A percentile compares a stretch with the other conserved stretches of the same genome.
phyloP scores from a whole-genome alignment of 805 yeast species.

The Priceomyces haplophilus region DNA sequence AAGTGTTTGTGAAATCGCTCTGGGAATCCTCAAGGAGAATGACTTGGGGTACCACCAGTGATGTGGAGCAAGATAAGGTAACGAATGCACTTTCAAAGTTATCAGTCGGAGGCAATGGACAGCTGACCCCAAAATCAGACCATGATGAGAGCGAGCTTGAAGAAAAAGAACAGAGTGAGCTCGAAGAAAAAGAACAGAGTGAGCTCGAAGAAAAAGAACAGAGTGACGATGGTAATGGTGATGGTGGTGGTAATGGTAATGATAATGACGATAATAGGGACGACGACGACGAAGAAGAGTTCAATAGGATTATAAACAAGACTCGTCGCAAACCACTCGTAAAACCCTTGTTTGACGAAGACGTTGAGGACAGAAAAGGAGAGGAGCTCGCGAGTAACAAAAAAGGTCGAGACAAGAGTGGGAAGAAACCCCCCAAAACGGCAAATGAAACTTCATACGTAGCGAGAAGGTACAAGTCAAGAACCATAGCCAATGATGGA shows the following conservation, averaged over 20 bases:
- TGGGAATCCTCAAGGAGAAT: conserved; percentile 60
- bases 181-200: conserved; percentile 24
- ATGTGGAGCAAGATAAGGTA: conserved; percentile 54
- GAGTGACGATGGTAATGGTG: conserved; percentile 20
- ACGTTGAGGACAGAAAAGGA: conserved; percentile 32
- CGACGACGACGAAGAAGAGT: conserved; percentile 36
- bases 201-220: conserved; percentile 36
- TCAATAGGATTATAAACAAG: neutral
- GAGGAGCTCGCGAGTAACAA: conserved; percentile 17
- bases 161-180: conserved; percentile 28
- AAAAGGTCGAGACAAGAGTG: conserved; percentile 45
- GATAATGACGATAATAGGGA: conserved; percentile 22
- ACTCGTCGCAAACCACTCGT: conserved; percentile 4
- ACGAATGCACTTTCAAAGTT: conserved; percentile 47
- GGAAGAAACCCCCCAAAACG: conserved; percentile 67
- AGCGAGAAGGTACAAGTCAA: conserved; percentile 73
- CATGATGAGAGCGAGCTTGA: conserved; percentile 8
- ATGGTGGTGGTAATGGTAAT: conserved; percentile 30
- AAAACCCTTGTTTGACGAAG: conserved; percentile 15
- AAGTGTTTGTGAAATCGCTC: conserved; percentile 45
- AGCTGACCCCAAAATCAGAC: conserved; percentile 21
- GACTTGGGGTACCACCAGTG: conserved; percentile 44
- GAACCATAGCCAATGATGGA: conserved; percentile 67
- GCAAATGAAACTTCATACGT: conserved; percentile 73
- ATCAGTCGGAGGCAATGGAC: conserved; percentile 32